Percentiles rank a stretch among this genome's conserved stretches.
phyloP scores from a whole-genome alignment of 352 stramenopile species.

The Phytophthora pinifolia region DNA sequence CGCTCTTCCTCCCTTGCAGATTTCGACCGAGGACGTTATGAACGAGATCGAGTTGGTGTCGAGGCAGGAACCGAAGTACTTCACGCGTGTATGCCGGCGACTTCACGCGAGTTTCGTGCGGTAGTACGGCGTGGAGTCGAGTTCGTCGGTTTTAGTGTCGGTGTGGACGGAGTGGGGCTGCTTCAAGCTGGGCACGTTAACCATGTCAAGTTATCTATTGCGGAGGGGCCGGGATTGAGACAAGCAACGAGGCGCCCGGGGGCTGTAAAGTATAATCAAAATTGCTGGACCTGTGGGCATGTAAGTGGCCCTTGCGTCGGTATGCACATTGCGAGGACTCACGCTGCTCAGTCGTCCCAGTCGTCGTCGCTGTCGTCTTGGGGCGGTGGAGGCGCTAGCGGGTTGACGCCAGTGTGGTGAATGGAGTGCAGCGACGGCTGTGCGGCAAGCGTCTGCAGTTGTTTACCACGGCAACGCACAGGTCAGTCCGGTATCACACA shows the following conservation, averaged over 20 bases:
- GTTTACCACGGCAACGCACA: slow-evolving; percentile 8
- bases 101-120: slow-evolving; percentile 50
- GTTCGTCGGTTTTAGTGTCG: slow-evolving; percentile 15
- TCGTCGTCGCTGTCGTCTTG: slow-evolving; percentile 76
- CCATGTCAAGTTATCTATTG: slow-evolving; percentile 43
- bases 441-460: slow-evolving; percentile 47
- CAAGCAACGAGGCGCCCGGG: slow-evolving; percentile 5
- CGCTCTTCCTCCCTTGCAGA: slow-evolving; percentile 28
- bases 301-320: slow-evolving; percentile 1
- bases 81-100: slow-evolving; percentile 52
- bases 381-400: slow-evolving; percentile 7
- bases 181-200: background rate
- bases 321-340: background rate
- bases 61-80: slow-evolving; percentile 49
- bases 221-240: slow-evolving; percentile 7
- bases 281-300: slow-evolving; percentile 21
- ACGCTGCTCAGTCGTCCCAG: slow-evolving; percentile 72
- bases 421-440: slow-evolving; percentile 73
- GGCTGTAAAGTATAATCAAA: slow-evolving; percentile 54
- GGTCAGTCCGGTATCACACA: slow-evolving; percentile 7
- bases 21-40: slow-evolving; percentile 46
- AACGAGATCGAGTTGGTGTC: slow-evolving; percentile 48
- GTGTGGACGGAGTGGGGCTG: background rate
- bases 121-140: slow-evolving; percentile 16
- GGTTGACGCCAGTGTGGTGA: slow-evolving; percentile 30